Evolutionary conservation across 192 early-diverging fungal species (phyloP), one percentile per base, ranked within the genome.

Genomic region (Coemansia sp.): DNA sequence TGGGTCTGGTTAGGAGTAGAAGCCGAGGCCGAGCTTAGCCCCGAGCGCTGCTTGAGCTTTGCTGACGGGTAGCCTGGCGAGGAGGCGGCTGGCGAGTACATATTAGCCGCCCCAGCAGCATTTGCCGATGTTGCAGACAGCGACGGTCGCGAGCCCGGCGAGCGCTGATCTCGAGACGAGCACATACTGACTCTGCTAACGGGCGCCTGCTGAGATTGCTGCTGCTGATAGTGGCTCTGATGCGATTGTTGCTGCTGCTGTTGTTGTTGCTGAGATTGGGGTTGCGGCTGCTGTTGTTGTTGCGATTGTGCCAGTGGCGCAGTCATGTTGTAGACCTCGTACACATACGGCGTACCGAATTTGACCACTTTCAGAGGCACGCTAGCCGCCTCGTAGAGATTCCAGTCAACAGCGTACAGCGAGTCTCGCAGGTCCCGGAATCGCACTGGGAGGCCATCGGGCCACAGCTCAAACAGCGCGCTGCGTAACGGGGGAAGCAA

Each of bases 341-440:
- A 81, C 14, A 71, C 64, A 42, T 72, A 81, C 28, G 78, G 73
- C 20, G 65, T 63, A 0, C 78, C 69, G 53, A 61, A 75, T 23
- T 62, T 67, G n/a, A 76, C 73, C 14, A 82, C 79, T 33, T 67
- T 69, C 3, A 82, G 68, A 12, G 79, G 74, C 41, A 59, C 67
- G 57, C 79, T 82, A 20, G 79, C 79, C 2, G 70, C 70, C 68
- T 82, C 79, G 25, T 82, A 82, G 16, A 82, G 64, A n/a, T 45
- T 67, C 79, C 79, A 82, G 50, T 82, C 79, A 0, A 75, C 79
- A 5, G 79, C 79, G 59, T 82, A 82, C 37, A 82, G 67, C 61
- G 79, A 76, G 67, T 82, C 79, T 31, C 79, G 79, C 42, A 82
- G 58, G 43, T 82, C 79, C 10, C 79, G 61, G 67, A 82, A 82